Percentiles rank a stretch among this genome's conserved stretches.
Evolutionary conservation across 2,329 filamentous ascomycete species (phyloP).

Genomic region (Aspergillus quadricinctus): DNA sequence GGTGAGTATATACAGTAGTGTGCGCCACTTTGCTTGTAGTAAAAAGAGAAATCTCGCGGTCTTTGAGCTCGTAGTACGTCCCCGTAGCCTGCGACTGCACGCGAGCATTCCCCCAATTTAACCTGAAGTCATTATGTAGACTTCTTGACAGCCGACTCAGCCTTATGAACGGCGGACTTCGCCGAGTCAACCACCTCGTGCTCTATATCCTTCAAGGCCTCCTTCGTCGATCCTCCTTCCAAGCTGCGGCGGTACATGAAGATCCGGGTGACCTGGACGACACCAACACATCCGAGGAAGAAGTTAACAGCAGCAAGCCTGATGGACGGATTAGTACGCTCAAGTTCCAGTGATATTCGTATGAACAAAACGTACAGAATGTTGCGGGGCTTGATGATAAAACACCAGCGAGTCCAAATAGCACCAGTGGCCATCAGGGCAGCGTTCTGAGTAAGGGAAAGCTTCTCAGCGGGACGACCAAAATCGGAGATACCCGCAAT

Average conservation of each 20-base stretch:
- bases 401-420: constrained; percentile 99
- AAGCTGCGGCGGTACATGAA: constrained; percentile 55
- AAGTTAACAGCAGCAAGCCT: constrained; percentile 95
- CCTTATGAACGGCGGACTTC: constrained; percentile 28
- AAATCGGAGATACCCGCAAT: constrained; percentile 90
- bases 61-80: neutral
- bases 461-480: constrained; percentile 81
- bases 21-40: neutral
- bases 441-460: constrained; percentile 87
- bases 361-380: constrained; percentile 59
- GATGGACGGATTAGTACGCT: constrained; percentile 8
- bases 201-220: constrained; percentile 37
- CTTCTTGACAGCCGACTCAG: constrained; percentile 36
- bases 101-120: neutral
- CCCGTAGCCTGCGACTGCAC: neutral
- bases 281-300: constrained; percentile 86
- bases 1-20: neutral
- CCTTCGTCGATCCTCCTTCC: constrained; percentile 43
- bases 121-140: constrained; percentile 4
- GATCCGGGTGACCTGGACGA: constrained; percentile 78
- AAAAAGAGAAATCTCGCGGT: neutral
- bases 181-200: constrained; percentile 33
- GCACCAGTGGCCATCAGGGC: constrained; percentile 85
- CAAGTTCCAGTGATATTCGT: neutral
- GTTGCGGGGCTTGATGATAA: constrained; percentile 94